A percentile compares a stretch with the other conserved stretches of the same genome.
Conservation (phyloP, 176 grass and related monocot species). For the Urochloa ruziziensis region DNA sequence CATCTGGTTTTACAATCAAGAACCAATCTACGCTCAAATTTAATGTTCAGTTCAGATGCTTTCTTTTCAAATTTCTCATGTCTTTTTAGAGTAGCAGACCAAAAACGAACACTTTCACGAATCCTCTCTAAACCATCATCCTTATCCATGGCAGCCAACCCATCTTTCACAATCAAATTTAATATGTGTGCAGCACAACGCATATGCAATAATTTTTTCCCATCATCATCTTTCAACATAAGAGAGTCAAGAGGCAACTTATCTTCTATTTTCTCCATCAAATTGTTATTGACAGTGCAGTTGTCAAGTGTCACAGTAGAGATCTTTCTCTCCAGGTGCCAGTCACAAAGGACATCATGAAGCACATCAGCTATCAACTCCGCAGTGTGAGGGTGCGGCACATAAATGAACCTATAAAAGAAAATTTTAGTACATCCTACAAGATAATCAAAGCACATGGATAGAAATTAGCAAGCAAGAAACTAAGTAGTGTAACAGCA, state of each 20-base stretch:
- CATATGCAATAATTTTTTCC: neutral
- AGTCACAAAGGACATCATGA: neutral
- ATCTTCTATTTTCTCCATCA: neutral
- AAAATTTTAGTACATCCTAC: neutral
- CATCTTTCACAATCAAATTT: neutral
- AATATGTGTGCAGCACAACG: neutral
- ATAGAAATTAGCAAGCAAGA: too few relatives aligned
- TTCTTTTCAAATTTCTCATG: neutral
- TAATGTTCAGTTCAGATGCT: neutral
- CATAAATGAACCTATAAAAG: neutral
- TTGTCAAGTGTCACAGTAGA: neutral
- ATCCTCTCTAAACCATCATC: neutral
- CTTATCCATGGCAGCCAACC: neutral
- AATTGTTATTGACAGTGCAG: neutral
- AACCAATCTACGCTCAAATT: neutral
- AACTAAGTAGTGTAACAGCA: neutral
- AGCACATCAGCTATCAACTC: neutral
- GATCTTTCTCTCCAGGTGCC: neutral
- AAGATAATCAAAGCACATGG: too few relatives aligned
- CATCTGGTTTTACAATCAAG: conserved; percentile 3
- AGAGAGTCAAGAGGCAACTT: neutral
- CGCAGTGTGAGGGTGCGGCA: neutral
- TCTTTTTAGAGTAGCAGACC: neutral
- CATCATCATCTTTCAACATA: neutral
- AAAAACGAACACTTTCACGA: conserved; percentile 6